Base-by-base conservation (phyloP, 257 asterid genomes). In the Scutellaria baicalensis region DNA sequence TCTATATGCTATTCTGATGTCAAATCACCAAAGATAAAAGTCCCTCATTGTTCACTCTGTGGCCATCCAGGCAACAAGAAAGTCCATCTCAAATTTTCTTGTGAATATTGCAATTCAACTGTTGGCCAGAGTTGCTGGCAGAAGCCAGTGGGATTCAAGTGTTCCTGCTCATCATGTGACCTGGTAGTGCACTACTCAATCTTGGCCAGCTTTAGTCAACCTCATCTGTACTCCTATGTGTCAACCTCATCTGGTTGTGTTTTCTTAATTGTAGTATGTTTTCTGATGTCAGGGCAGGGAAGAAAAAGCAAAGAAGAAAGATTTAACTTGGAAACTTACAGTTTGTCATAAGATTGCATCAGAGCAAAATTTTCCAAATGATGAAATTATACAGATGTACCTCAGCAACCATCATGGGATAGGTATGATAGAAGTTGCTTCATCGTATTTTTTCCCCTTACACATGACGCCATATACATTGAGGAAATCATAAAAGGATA, bases 21-120 rank as follows among this genome's bases (percentile, higher is more conserved):
- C 64, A 79, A 59, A 63, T 80, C 87, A 40, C 78, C 59, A 23
- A 87, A 81, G 74, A 69, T 76, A 38, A 93, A 87, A 73, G 14
- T 64, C 44, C 85, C 87, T 69, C 99, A 94, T 78, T 94, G 99
- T 79, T 87, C 99, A 8, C 76, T 79, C 44, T 94, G 99, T 77
- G 99, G 99, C 50, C 97, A 91, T 78, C 97, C 93, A 1, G 97
- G 99, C 57, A 91, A 83, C 79, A 94, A 89, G 80, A 88, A 77
- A 80, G 71, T 82, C 79, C 99, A 94, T 81, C 78, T 81, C 74
- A 87, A 79, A 82, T 75, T 79, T 75, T 77, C 91, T 76, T 94
- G 97, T 70, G 81, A 85, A 65, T 33, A 64, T 75, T 94, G 99
- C 86, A 70, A 74, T 76, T 74, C 86, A 58, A 77, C 66, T 13